A percentile compares a stretch with the other conserved stretches of the same genome.
These are phyloP conservation scores for Floccularia luteovirens DNA, from an alignment of 768 basidiomycete species.

Conservation along the genomic window DNA sequence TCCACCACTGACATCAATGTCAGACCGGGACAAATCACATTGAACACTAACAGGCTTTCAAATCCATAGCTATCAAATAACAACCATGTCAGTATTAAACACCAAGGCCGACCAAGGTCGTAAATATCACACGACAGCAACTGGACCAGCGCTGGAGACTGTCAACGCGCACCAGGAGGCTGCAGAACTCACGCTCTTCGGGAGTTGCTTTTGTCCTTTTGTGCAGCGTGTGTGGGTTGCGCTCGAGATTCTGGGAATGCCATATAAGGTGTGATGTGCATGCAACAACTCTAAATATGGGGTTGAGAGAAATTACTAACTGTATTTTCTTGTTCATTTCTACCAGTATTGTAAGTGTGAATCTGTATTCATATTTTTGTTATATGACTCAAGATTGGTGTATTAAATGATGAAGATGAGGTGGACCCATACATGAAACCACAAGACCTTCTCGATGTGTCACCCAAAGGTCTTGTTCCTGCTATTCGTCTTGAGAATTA, in stretches of 20 bases:
- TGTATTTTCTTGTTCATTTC: not conserved
- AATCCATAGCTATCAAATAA: not conserved
- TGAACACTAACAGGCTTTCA: too few relatives aligned
- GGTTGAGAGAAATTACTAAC: not conserved
- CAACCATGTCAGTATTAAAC: not conserved
- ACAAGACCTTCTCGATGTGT: conserved; percentile 67
- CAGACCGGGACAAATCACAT: too few relatives aligned
- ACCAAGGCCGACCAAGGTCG: conserved; percentile 17
- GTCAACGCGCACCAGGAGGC: conserved; percentile 37
- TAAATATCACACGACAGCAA: conserved; percentile 30
- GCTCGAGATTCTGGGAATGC: conserved; percentile 61
- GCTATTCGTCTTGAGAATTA: conserved; percentile 49
- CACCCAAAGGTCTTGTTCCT: conserved; percentile 79
- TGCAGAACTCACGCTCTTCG: conserved; percentile 60
- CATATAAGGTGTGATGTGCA: conserved; percentile 50
- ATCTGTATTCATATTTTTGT: not conserved
- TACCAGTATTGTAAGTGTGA: conserved; percentile 30
- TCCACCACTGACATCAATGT: too few relatives aligned
- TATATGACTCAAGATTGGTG: not conserved
- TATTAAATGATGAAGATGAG: conserved; percentile 40
- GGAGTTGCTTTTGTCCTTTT: conserved; percentile 73
- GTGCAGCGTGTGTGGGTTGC: conserved; percentile 78
- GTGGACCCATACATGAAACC: conserved; percentile 84
- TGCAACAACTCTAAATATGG: not conserved
- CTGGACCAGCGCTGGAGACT: conserved; percentile 47